These are phyloP conservation scores for Paulinella micropora DNA, from an alignment of 78 protist genomes.

Conservation along the genomic window DNA sequence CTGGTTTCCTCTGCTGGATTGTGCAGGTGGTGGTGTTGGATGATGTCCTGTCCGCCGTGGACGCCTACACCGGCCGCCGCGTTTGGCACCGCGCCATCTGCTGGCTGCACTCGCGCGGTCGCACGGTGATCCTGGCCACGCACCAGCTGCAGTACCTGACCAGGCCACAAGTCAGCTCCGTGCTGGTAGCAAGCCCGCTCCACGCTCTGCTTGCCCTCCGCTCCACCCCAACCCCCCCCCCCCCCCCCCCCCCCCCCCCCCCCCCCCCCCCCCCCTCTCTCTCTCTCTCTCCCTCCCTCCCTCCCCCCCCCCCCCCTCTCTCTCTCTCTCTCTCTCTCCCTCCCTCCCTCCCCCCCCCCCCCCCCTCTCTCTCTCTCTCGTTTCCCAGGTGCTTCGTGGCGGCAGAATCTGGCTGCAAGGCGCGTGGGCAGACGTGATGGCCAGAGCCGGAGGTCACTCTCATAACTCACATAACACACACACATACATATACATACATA, in stretches of 20 bases:
- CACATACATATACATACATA: too few species aligned
- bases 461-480: too few species aligned
- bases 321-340: slow-evolving; percentile 1
- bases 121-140: slow-evolving; percentile 22
- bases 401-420: too few species aligned
- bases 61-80: slow-evolving; percentile 21
- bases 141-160: slow-evolving; percentile 14
- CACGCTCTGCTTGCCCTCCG: background rate
- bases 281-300: slow-evolving; percentile 1
- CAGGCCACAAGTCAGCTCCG: background rate
- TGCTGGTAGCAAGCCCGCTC: background rate
- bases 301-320: background rate
- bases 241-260: background rate
- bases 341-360: background rate
- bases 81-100: background rate
- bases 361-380: background rate
- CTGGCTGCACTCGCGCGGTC: slow-evolving; percentile 31
- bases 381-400: too few species aligned
- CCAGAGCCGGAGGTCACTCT: too few species aligned
- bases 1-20: too few species aligned
- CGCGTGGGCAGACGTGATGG: too few species aligned
- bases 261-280: background rate
- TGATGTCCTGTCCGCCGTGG: slow-evolving; percentile 26
- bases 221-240: background rate
- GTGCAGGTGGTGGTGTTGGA: too few species aligned